These are phyloP conservation scores for Tremellales sp. DNA, from an alignment of 1,284 basidiomycete species.

Conservation along the genomic window DNA sequence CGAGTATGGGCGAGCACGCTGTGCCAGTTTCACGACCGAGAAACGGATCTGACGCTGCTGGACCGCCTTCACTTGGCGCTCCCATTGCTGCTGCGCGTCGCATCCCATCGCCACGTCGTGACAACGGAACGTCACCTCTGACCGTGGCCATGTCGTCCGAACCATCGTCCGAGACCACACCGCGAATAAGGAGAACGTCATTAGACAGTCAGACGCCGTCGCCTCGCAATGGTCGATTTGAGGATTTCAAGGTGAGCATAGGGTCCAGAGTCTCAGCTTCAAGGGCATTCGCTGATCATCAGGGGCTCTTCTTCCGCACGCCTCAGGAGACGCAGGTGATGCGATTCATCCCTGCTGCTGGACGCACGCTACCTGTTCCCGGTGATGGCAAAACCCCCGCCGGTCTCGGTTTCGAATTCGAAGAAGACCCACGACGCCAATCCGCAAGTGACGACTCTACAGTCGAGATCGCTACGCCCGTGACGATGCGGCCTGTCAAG, in stretches of 20 bases:
- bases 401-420: background rate
- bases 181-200: background rate
- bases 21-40: too few relatives aligned
- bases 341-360: background rate
- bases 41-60: too few relatives aligned
- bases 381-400: conserved; percentile 1
- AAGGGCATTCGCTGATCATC: conserved; percentile 1
- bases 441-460: conserved; percentile 22
- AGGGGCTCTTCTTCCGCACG: conserved; percentile 43
- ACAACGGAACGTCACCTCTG: too few relatives aligned
- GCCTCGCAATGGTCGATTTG: conserved; percentile 10
- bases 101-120: too few relatives aligned
- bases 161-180: background rate
- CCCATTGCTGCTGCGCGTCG: too few relatives aligned
- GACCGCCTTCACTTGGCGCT: too few relatives aligned
- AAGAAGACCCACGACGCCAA: conserved; percentile 1
- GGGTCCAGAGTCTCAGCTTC: background rate
- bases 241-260: conserved; percentile 22
- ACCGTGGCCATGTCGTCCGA: too few relatives aligned
- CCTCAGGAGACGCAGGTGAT: conserved; percentile 17
- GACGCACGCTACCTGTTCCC: background rate
- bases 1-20: too few relatives aligned
- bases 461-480: conserved; percentile 28
- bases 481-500: background rate
- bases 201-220: conserved; percentile 5